Percentiles rank a stretch among this genome's conserved stretches.
These are phyloP conservation scores for Fagus sylvatica DNA, from an alignment of 306 rosid genomes.

Conservation along the genomic window DNA sequence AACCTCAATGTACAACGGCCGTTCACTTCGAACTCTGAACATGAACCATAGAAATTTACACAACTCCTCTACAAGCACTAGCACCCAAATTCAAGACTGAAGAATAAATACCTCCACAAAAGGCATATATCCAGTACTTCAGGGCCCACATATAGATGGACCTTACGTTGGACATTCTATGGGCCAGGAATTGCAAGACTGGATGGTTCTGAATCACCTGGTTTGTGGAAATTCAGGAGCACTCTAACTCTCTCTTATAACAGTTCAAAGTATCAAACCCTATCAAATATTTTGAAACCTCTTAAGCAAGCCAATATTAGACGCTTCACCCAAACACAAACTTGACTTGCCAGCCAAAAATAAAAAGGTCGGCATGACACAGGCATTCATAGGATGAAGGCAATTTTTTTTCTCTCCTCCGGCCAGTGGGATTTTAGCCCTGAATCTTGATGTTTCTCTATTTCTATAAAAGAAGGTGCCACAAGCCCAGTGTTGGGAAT, in stretches of 20 bases:
- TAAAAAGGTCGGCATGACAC: background rate
- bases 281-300: background rate
- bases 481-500: background rate
- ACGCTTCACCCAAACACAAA: background rate
- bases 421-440: background rate
- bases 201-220: background rate
- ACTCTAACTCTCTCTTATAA: background rate
- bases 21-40: background rate
- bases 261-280: background rate
- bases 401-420: background rate
- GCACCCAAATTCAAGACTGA: background rate
- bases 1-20: background rate
- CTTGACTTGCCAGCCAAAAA: conserved; percentile 3
- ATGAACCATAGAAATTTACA: background rate
- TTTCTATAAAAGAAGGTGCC: background rate
- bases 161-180: background rate
- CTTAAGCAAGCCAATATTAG: background rate
- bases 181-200: background rate
- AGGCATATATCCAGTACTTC: background rate
- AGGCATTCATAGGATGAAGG: background rate
- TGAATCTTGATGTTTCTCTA: background rate
- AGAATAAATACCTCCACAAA: background rate
- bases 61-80: background rate
- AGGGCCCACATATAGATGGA: background rate
- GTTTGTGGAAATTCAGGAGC: background rate